Evolutionary conservation across 306 rosid species (phyloP).

Genomic region (Herpetospermum pedunculosum): DNA sequence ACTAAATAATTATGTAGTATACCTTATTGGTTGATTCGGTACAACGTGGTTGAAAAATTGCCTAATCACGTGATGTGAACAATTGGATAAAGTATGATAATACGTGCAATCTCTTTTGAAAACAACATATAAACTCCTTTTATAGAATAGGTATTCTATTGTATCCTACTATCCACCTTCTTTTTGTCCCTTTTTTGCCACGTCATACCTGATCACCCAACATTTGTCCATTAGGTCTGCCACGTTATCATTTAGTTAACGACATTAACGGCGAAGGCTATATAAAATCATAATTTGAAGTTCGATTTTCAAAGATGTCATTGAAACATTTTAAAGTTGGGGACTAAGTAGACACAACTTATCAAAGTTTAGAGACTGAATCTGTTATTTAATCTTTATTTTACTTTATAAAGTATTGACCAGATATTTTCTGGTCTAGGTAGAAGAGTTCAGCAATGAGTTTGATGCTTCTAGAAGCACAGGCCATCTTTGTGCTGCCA

Average conservation of each 20-base stretch:
- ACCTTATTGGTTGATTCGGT: not conserved
- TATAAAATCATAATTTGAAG: not conserved
- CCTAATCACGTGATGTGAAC: not conserved
- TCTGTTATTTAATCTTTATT: not conserved
- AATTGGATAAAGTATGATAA: not conserved
- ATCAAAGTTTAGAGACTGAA: not conserved
- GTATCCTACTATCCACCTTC: not conserved
- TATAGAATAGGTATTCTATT: not conserved
- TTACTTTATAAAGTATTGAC: not conserved
- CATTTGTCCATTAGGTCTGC: no score
- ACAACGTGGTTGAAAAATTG: not conserved
- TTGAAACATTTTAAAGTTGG: not conserved
- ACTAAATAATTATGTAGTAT: not conserved
- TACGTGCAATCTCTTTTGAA: not conserved
- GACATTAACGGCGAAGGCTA: no score
- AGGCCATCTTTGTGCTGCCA: slow-evolving; percentile 75
- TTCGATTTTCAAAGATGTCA: not conserved
- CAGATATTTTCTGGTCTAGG: slow-evolving; percentile 33
- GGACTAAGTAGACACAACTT: not conserved
- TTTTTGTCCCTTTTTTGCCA: not conserved
- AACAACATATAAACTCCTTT: not conserved
- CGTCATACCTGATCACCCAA: not conserved
- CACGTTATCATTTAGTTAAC: no score
- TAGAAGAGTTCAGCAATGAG: slow-evolving; percentile 38
- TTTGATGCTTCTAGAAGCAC: slow-evolving; percentile 87